phyloP scores from a whole-genome alignment of 495 filamentous ascomycete genomes.

The Aspergillus nidulans region DNA sequence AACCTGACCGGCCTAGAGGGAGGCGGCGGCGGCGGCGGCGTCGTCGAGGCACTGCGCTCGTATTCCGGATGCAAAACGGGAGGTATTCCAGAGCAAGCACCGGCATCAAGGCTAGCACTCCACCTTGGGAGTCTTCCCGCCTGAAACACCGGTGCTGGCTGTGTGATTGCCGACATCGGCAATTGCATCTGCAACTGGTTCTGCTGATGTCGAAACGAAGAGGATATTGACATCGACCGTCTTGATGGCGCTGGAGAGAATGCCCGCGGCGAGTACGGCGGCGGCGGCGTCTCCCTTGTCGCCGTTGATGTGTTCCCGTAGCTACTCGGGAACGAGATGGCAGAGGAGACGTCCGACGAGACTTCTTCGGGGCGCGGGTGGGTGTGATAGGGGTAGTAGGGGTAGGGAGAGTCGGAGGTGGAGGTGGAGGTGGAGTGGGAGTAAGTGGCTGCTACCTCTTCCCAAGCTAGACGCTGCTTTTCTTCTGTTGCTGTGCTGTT shows the following conservation, averaged over 20 bases:
- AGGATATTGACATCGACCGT: conserved; percentile 34
- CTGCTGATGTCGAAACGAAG: conserved; percentile 13
- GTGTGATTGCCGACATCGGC: conserved; percentile 21
- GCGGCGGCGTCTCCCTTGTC: conserved; percentile 43
- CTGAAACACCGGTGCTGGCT: conserved; percentile 21
- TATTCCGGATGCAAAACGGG: not conserved
- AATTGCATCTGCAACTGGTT: conserved; percentile 2
- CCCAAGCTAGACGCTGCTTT: conserved; percentile 26
- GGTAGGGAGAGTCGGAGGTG: conserved; percentile 8
- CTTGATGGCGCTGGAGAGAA: conserved; percentile 26
- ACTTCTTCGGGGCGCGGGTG: conserved; percentile 23
- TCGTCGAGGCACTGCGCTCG: not conserved
- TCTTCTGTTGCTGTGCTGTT: conserved; percentile 22
- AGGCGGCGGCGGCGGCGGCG: conserved; percentile 1
- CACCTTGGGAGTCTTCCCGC: not conserved
- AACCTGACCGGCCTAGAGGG: conserved; percentile 17
- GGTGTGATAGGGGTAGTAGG: conserved; percentile 1
- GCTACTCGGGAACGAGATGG: conserved; percentile 43
- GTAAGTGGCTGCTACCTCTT: not conserved
- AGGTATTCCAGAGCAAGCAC: not conserved
- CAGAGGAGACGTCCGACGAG: conserved; percentile 38
- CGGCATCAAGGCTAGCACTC: not conserved
- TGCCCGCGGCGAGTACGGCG: conserved; percentile 37
- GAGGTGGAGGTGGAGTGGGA: not conserved
- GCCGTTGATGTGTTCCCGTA: conserved; percentile 47